phyloP scores from a whole-genome alignment of 2,329 filamentous ascomycete species.

The Fusarium sp. region DNA sequence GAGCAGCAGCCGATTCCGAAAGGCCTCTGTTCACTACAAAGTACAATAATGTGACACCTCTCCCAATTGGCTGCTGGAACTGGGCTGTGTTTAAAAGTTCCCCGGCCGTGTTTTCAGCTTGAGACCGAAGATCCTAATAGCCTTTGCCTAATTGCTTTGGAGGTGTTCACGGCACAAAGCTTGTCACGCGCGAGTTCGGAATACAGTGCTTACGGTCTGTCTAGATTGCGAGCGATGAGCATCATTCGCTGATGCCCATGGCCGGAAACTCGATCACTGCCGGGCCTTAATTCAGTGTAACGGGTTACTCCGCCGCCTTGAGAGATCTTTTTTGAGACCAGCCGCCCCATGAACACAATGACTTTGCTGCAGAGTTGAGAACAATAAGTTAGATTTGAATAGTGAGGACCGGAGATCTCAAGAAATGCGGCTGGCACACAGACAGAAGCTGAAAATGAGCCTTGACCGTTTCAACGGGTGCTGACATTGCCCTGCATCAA shows the following conservation, averaged over 20 bases:
- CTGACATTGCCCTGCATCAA: neutral
- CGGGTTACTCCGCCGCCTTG: neutral
- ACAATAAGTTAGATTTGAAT: too few species aligned
- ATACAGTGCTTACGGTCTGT: neutral
- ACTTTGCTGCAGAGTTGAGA: too few species aligned
- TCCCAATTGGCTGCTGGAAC: accelerated
- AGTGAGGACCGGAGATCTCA: neutral
- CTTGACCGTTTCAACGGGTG: too few species aligned
- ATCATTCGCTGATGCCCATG: neutral
- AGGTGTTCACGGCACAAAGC: neutral
- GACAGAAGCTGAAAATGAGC: neutral
- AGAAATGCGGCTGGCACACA: neutral
- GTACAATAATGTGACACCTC: too few species aligned
- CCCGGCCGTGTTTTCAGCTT: neutral
- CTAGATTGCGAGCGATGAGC: neutral
- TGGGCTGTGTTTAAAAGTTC: neutral
- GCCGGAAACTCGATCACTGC: neutral
- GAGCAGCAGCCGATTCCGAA: neutral
- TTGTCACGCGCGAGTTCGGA: neutral
- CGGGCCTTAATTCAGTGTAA: neutral
- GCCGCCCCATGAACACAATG: too few species aligned
- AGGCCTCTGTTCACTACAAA: accelerated
- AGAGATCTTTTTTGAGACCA: neutral
- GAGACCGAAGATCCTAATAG: neutral
- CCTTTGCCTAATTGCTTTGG: neutral